These are phyloP conservation scores for Claviceps sp. DNA, from an alignment of 2,329 filamentous ascomycete genomes.

Conservation along the genomic window DNA sequence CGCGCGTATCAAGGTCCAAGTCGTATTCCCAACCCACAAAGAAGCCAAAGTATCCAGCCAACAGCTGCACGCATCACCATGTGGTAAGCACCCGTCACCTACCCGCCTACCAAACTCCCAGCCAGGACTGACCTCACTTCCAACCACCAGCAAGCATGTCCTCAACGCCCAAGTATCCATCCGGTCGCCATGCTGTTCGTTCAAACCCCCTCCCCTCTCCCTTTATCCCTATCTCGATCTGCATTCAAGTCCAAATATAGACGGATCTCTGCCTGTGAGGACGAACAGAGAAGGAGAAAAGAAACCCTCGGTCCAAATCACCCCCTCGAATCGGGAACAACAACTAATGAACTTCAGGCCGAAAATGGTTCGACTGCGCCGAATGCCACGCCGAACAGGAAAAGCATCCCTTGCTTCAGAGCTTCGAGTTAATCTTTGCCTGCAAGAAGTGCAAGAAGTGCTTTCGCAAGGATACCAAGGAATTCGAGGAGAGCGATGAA, in stretches of 20 bases:
- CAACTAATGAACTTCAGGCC: constrained; percentile 38
- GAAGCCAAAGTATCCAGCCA: neutral
- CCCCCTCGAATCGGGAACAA: neutral
- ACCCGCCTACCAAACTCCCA: neutral
- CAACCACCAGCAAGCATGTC: constrained; percentile 68
- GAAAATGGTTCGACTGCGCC: constrained; percentile 97
- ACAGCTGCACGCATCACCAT: constrained; percentile 11
- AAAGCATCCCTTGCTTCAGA: constrained; percentile 60
- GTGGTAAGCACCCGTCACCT: constrained; percentile 18
- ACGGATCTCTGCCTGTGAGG: neutral
- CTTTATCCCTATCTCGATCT: neutral
- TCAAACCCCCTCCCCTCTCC: neutral
- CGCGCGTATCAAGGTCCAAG: neutral
- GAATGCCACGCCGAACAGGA: constrained; percentile 83
- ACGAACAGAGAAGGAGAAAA: neutral
- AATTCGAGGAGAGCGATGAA: constrained; percentile 95
- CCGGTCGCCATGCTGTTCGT: constrained; percentile 85
- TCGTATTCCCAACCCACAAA: neutral
- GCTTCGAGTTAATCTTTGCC: constrained; percentile 80
- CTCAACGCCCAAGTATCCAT: constrained; percentile 96
- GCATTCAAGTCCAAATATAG: neutral
- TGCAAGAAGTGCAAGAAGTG: constrained; percentile 99
- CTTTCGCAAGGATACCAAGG: constrained; percentile 83
- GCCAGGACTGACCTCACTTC: neutral
- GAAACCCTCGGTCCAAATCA: neutral